Evolutionary conservation across 2,329 filamentous ascomycete genomes (phyloP), one percentile per base, ranked within the genome.

Genomic region (Aspergillus pseudoglaucus): DNA sequence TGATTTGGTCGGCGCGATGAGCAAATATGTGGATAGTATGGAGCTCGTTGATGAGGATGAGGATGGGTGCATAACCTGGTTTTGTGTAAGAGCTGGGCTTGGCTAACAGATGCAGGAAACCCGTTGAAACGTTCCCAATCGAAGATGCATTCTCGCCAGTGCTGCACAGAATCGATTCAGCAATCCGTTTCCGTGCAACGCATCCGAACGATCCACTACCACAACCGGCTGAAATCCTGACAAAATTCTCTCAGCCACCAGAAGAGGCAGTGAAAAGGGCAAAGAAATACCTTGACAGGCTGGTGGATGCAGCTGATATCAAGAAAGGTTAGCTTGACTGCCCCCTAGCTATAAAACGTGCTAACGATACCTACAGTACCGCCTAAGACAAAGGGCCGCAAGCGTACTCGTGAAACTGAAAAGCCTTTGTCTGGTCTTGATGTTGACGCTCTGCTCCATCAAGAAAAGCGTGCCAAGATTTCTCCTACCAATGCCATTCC

Each of bases 361-460:
- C 59, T 67, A 49, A 70, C 50, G n/a, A 2, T 12, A 39, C n/a
- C 2, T 48, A 6, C 57, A 85, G 89, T 95, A 0, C 87, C 88
- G 6, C 83, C 85, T 0, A 93, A 90, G 65, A 79, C 78, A 37
- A 89, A 88, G 66, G 84, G 87, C 32, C 84, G 83, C 52, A 85
- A 85, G 60, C 74, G 76, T 33, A 76, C 78, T 40, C 80, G 81
- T 55, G 83, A 94, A 25, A 70, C 78, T 1, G 79, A 85, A 49
- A 91, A 91, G 59, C 93, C 93, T 0, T 80, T 95, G 7, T 97
- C 91, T 0, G 90, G 90, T 17, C 83, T 98, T 37, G 87, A 97
- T 59, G 79, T 97, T 35, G 86, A 90, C 50, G 83, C 82, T 4
- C 80, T 97, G 2, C 81, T 97, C n/a, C 78, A 79, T 41, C 71